These are phyloP conservation scores for Clonostachys sp. DNA, from an alignment of 2,329 filamentous ascomycete species.

Conservation along the genomic window DNA sequence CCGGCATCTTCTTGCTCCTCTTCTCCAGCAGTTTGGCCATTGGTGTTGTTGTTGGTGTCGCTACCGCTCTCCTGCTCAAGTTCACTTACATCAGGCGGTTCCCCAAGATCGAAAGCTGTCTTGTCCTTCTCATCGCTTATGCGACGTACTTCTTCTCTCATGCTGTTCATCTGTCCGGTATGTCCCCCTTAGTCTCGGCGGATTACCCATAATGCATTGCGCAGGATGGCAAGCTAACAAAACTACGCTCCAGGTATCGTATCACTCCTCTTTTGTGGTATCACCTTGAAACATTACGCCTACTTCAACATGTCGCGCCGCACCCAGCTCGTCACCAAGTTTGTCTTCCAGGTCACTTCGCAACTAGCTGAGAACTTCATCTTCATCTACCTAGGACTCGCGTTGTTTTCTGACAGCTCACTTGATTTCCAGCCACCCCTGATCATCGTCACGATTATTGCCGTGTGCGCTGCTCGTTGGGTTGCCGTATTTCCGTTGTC, in stretches of 20 bases:
- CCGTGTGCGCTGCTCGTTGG: constrained; percentile 90
- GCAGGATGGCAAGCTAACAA: not conserved
- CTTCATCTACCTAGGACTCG: constrained; percentile 96
- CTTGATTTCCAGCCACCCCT: constrained; percentile 91
- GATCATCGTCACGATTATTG: constrained; percentile 86
- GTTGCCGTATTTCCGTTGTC: constrained; percentile 93
- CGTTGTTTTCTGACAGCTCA: constrained; percentile 85
- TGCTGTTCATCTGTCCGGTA: constrained; percentile 92
- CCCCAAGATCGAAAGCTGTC: constrained; percentile 93
- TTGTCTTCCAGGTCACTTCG: constrained; percentile 89
- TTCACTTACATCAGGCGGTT: constrained; percentile 90
- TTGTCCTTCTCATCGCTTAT: constrained; percentile 91
- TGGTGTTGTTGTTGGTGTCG: constrained; percentile 81
- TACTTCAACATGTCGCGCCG: constrained; percentile 99
- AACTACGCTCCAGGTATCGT: constrained; percentile 71
- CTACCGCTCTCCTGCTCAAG: constrained; percentile 83
- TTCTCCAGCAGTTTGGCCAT: constrained; percentile 95
- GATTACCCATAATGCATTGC: not conserved
- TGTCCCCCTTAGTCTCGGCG: constrained; percentile 17
- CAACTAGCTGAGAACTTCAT: constrained; percentile 99
- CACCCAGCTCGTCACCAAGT: constrained; percentile 96
- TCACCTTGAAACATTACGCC: constrained; percentile 96
- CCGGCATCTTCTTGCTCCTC: constrained; percentile 89
- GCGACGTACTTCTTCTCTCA: constrained; percentile 98
- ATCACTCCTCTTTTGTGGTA: constrained; percentile 93